Base-by-base conservation (phyloP, 2,329 filamentous ascomycete genomes). In the Monilinia vaccinii-corymbosi region DNA sequence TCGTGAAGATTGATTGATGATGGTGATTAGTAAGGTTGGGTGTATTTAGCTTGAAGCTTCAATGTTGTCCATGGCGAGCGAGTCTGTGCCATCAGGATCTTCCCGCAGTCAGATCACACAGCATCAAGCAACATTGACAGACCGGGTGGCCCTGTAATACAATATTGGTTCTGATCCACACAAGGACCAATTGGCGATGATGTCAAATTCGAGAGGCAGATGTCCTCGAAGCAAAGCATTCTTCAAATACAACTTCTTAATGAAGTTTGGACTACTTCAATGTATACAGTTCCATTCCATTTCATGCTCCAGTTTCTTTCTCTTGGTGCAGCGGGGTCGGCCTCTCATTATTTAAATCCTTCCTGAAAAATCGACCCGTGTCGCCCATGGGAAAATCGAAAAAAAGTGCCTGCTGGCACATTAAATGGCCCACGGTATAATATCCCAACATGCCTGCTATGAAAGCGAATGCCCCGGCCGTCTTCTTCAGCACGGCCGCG, bases 361-460 rank as follows among this genome's bases (percentile, higher is more conserved):
- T 72, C 51, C 63, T 68, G 68, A 77, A 77, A 61, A 73, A 73
- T 1, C 71, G 65, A 61, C 71, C 73, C 4, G 73, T 77, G 63
- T 77, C 74, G 23, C 75, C 75, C 69, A 77, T 72, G 0, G 75
- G 75, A 42, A 76, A 71, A 36, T 70, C 69, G 58, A 75, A 71
- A 13, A 65, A 66, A 46, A 76, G 60, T 9, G 71, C 69, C 53
- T 74, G 72, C 64, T 75, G 71, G 60, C 75, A 72, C 71, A 77
- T 71, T 56, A 77, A 62, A 67, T 77, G 74, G 7, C 68, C 74
- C 11, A 76, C 69, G 11, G 75, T 76, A 65, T 77, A 77, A 69
- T 75, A 79, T 1, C 77, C 77, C 25, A 77, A 66, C 66, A 79
- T 66, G 1, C 77, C 77, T 10, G 75, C 73, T 5, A 75, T 60